Evolutionary conservation across 2,329 filamentous ascomycete genomes (phyloP).

Genomic region (Monilinia fructicola): DNA sequence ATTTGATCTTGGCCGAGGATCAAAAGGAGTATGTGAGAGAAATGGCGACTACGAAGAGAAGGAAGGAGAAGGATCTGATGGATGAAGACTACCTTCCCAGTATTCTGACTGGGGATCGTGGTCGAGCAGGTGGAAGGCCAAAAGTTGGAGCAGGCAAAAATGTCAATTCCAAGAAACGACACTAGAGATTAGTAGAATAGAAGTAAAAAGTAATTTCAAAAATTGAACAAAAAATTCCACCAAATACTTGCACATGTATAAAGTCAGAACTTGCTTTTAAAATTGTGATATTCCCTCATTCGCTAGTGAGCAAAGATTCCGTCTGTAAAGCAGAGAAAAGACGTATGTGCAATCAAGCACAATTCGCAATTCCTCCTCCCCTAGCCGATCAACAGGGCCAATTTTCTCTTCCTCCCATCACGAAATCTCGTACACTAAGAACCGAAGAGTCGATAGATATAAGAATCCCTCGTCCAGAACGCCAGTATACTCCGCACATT

Average conservation of each 20-base stretch:
- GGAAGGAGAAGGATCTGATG: constrained; percentile 80
- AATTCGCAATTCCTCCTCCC: not conserved
- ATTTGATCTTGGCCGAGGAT: constrained; percentile 85
- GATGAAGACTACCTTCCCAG: constrained; percentile 89
- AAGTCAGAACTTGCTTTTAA: not conserved
- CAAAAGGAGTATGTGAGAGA: constrained; percentile 86
- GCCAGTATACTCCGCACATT: constrained; percentile 23
- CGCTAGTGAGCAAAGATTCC: not conserved
- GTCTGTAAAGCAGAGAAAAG: not conserved
- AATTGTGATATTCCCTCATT: constrained; percentile 11
- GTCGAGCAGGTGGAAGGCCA: constrained; percentile 62
- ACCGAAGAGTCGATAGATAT: not conserved
- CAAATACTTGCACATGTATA: not conserved
- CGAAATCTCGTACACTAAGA: not conserved
- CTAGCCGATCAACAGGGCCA: not conserved
- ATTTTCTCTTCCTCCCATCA: not conserved
- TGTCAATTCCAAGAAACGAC: constrained; percentile 75
- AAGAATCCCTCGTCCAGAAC: constrained; percentile 19
- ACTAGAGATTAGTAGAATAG: constrained; percentile 38
- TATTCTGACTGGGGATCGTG: constrained; percentile 78
- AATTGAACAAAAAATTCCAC: constrained; percentile 1
- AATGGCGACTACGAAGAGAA: constrained; percentile 61
- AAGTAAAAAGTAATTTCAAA: constrained; percentile 24
- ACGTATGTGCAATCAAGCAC: not conserved
- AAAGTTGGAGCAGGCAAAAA: constrained; percentile 83